phyloP scores from a whole-genome alignment of 345 rosid genomes.

The Crucihimalaya himalaica region DNA sequence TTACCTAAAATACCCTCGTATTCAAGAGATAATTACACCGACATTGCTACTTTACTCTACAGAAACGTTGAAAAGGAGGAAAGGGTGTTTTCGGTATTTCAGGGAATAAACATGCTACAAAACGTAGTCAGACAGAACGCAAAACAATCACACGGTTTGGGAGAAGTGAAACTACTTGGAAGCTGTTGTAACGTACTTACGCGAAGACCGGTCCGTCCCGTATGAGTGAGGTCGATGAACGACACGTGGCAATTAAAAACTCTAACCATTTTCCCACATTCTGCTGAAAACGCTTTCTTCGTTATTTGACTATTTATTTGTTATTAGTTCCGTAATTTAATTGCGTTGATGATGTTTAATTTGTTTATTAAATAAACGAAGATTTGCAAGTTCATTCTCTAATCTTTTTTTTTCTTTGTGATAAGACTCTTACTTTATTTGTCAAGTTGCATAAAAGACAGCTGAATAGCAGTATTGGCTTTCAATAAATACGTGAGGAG shows the following conservation, averaged over 20 bases:
- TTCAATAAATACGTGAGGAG: too few species aligned
- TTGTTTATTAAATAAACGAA: neutral
- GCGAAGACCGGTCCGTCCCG: neutral
- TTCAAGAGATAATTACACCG: constrained; percentile 32
- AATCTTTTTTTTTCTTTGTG: neutral
- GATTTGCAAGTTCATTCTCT: neutral
- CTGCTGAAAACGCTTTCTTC: constrained; percentile 11
- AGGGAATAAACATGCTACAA: neutral
- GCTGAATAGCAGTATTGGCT: constrained; percentile 9
- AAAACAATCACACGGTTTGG: constrained; percentile 12
- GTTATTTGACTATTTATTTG: neutral
- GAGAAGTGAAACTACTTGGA: neutral
- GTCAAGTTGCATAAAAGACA: constrained; percentile 4
- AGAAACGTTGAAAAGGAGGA: neutral
- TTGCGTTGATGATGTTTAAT: neutral
- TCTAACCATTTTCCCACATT: neutral
- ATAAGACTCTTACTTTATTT: neutral
- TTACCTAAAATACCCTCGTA: constrained; percentile 15
- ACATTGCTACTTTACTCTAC: constrained; percentile 18
- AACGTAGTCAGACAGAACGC: constrained; percentile 15
- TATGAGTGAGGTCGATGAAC: neutral
- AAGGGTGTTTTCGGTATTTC: constrained; percentile 35
- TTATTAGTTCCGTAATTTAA: neutral
- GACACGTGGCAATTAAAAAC: constrained; percentile 20
- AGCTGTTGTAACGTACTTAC: constrained; percentile 12